phyloP scores from a whole-genome alignment of 148 eudicot genomes.

The Pharnaceum exiguum region DNA sequence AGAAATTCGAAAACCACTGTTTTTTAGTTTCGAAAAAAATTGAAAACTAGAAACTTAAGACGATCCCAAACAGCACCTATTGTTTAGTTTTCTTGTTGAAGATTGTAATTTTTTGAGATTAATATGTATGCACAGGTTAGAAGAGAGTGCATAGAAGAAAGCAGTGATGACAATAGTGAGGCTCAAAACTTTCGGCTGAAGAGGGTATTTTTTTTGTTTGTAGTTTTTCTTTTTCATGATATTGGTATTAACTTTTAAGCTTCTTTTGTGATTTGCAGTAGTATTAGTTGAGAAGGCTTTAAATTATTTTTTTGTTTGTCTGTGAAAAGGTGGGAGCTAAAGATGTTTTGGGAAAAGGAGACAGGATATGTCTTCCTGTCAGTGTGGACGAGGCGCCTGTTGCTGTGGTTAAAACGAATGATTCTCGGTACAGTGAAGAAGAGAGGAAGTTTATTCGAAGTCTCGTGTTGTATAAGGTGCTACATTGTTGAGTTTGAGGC shows the following conservation, averaged over 20 bases:
- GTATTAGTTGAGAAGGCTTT: neutral
- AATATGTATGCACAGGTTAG: too few relatives aligned
- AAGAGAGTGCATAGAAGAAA: conserved; percentile 37
- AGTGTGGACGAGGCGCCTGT: conserved; percentile 43
- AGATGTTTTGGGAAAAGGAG: conserved; percentile 67
- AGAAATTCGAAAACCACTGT: too few relatives aligned
- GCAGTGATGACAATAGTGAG: conserved; percentile 20
- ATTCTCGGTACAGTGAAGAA: conserved; percentile 38
- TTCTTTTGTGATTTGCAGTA: neutral
- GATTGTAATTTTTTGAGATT: neutral
- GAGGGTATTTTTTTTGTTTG: conserved; percentile 46
- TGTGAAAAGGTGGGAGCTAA: conserved; percentile 68
- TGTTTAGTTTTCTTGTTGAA: too few relatives aligned
- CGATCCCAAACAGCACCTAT: too few relatives aligned
- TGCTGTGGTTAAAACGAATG: conserved; percentile 31
- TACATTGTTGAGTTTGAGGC: neutral
- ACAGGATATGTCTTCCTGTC: conserved; percentile 65
- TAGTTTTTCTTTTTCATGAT: neutral
- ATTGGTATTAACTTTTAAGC: neutral
- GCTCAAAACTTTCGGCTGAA: conserved; percentile 31
- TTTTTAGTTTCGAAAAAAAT: too few relatives aligned
- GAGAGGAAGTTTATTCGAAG: conserved; percentile 55
- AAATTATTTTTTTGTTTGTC: neutral
- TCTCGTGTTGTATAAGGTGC: conserved; percentile 87
- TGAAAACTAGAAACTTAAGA: too few relatives aligned